A percentile compares a stretch with the other conserved stretches of the same genome.
Evolutionary conservation across 1,284 basidiomycete genomes (phyloP).

Genomic region (Cutaneotrichosporon cavernicola): DNA sequence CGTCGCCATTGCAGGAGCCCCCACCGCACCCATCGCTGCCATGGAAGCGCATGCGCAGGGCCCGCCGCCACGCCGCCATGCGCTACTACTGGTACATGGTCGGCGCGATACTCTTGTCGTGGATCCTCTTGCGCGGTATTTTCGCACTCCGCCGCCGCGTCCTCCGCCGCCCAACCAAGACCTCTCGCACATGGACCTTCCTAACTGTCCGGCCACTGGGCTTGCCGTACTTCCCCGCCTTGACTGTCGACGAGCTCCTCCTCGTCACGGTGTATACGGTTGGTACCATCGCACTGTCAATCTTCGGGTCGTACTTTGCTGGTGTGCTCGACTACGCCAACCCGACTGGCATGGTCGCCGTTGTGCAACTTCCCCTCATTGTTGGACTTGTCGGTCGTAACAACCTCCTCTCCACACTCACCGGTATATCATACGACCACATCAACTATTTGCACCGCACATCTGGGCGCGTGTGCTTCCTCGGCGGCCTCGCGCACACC

Average conservation of each 20-base stretch:
- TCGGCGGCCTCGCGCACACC: constrained; percentile 37
- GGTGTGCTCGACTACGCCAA: constrained; percentile 11
- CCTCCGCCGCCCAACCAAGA: not conserved
- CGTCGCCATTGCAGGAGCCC: not conserved
- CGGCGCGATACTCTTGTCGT: not conserved
- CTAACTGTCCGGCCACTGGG: not conserved
- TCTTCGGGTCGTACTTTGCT: constrained; percentile 6
- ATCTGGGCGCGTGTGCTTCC: constrained; percentile 32
- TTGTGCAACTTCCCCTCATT: constrained; percentile 63
- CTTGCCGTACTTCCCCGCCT: not conserved
- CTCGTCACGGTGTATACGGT: not conserved
- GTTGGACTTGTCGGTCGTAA: constrained; percentile 65
- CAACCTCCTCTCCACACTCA: constrained; percentile 63
- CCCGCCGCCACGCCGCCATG: constrained; percentile 7
- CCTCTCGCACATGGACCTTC: not conserved
- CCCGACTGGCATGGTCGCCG: constrained; percentile 9
- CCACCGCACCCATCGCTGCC: not conserved
- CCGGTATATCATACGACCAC: constrained; percentile 63
- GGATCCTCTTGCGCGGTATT: not conserved
- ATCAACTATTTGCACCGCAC: constrained; percentile 45
- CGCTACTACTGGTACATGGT: constrained; percentile 9
- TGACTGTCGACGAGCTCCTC: not conserved
- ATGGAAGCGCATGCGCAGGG: constrained; percentile 5
- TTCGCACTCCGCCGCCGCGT: not conserved
- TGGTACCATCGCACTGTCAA: constrained; percentile 1